Evolutionary conservation across 2,329 filamentous ascomycete genomes (phyloP).

Genomic region (Trichoderma sp.): DNA sequence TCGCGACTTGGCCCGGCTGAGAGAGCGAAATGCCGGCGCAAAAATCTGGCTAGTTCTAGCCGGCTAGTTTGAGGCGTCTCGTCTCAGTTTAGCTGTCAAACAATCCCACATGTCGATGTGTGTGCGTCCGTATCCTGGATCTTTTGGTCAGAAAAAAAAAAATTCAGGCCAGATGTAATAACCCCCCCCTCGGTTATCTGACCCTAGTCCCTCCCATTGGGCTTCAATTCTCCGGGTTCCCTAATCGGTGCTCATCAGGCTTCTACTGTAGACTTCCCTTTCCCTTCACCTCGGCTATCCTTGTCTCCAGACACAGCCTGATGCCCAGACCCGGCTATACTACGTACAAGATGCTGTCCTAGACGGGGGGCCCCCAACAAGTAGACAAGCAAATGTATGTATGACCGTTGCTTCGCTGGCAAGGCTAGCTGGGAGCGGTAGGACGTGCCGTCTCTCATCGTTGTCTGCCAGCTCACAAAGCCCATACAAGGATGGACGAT

Average conservation of each 20-base stretch:
- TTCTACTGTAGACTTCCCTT: background rate
- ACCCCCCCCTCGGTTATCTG: background rate
- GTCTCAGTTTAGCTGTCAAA: background rate
- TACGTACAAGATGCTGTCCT: background rate
- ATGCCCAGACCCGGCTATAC: background rate
- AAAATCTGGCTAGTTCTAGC: background rate
- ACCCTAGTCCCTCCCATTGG: constrained; percentile 15
- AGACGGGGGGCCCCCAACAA: background rate
- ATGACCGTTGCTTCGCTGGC: constrained; percentile 15
- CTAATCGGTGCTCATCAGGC: constrained; percentile 3
- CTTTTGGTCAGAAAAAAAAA: background rate
- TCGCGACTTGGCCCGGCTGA: background rate
- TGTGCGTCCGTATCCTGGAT: background rate
- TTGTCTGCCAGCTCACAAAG: constrained; percentile 14
- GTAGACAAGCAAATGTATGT: background rate
- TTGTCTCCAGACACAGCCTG: background rate
- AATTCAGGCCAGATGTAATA: background rate
- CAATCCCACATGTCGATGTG: background rate
- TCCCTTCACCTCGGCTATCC: background rate
- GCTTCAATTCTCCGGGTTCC: constrained; percentile 17
- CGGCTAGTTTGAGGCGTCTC: no score
- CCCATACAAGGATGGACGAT: background rate
- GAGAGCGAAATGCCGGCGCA: background rate
- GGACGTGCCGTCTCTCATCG: constrained; percentile 1
- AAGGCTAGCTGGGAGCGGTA: constrained; percentile 8